These are phyloP conservation scores for Pilasporangium apinafurcum DNA, from an alignment of 352 stramenopile genomes.

Conservation along the genomic window DNA sequence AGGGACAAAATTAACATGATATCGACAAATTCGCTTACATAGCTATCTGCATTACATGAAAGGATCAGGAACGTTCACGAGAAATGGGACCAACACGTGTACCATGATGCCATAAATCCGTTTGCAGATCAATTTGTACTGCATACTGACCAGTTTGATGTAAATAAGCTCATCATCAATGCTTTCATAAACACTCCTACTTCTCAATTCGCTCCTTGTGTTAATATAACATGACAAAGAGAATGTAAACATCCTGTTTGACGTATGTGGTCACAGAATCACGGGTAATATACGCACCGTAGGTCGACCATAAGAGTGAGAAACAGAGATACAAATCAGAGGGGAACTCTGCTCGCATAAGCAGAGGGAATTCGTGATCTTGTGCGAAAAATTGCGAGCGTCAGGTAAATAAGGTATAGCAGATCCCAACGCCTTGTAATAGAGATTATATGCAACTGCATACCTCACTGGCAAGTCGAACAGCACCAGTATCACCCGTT, in stretches of 20 bases:
- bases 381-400: too few relatives aligned
- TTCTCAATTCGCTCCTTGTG: conserved; percentile 48
- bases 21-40: too few relatives aligned
- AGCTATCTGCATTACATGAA: conserved; percentile 25
- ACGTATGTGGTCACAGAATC: too few relatives aligned
- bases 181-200: conserved; percentile 63
- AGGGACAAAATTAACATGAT: background rate
- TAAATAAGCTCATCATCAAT: conserved; percentile 66
- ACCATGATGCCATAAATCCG: conserved; percentile 42
- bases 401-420: conserved; percentile 90
- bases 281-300: conserved; percentile 8
- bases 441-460: background rate
- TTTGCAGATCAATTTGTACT: conserved; percentile 53
- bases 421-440: conserved; percentile 1
- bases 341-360: conserved; percentile 39
- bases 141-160: conserved; percentile 67
- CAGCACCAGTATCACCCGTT: conserved; percentile 91
- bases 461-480: conserved; percentile 80
- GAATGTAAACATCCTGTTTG: too few relatives aligned
- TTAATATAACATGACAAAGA: background rate
- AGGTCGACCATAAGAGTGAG: conserved; percentile 41
- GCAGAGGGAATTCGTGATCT: conserved; percentile 47
- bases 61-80: conserved; percentile 59
- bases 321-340: background rate
- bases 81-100: conserved; percentile 37